phyloP scores from a whole-genome alignment of 2,329 filamentous ascomycete genomes.

The Xylariaceae sp. region DNA sequence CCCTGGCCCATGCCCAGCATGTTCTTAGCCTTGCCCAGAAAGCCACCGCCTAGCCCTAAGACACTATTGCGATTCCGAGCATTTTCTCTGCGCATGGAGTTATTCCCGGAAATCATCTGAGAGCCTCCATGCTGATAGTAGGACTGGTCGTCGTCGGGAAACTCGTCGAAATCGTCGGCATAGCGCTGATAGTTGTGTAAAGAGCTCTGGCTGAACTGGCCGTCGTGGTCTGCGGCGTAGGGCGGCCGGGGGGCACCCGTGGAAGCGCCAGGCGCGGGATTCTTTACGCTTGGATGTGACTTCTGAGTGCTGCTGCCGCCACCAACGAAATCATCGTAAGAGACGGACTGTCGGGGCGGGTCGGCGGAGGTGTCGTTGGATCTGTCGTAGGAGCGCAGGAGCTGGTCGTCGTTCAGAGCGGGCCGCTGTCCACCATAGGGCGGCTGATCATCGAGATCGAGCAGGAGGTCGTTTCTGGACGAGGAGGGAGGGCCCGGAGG shows the following conservation, averaged over 20 bases:
- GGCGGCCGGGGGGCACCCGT: conserved; percentile 36
- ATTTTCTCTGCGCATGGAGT: conserved; percentile 46
- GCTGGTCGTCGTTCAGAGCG: conserved; percentile 76
- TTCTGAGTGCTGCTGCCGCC: conserved; percentile 44
- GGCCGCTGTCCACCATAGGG: conserved; percentile 74
- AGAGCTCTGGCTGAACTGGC: conserved; percentile 70
- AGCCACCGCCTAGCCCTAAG: conserved; percentile 77
- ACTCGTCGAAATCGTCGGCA: conserved; percentile 82
- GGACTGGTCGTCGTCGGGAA: conserved; percentile 72
- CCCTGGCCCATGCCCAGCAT: conserved; percentile 80
- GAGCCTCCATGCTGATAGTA: conserved; percentile 74
- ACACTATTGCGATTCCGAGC: conserved; percentile 85
- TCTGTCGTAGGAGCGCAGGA: conserved; percentile 71
- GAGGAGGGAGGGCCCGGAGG: conserved; percentile 49
- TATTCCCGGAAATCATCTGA: conserved; percentile 41
- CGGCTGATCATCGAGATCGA: conserved; percentile 71
- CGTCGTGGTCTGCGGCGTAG: conserved; percentile 40
- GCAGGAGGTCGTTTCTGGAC: conserved; percentile 59
- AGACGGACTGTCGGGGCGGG: conserved; percentile 75
- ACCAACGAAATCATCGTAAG: conserved; percentile 93
- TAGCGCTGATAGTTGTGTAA: conserved; percentile 89
- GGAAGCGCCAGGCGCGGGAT: conserved; percentile 32
- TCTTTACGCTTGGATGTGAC: conserved; percentile 45
- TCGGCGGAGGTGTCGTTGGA: conserved; percentile 54
- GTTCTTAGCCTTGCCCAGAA: conserved; percentile 84